phyloP scores from a whole-genome alignment of 257 asterid genomes.

The Solanum pennellii region DNA sequence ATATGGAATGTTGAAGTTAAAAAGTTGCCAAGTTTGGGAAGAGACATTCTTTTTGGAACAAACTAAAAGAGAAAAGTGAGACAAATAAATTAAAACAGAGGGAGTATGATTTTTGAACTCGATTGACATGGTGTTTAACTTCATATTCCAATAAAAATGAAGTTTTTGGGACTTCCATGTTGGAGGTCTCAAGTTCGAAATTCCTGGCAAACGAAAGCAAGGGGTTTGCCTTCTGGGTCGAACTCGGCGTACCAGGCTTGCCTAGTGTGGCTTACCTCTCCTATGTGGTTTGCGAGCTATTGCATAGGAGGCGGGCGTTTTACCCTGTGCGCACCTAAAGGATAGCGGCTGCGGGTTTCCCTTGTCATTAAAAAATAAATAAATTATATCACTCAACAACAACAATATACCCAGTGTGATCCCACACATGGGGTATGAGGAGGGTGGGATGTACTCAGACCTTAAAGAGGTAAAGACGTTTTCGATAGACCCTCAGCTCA shows the following conservation, averaged over 20 bases:
- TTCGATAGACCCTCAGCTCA: background rate
- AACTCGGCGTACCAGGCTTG: too few species aligned
- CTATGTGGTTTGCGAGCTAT: too few species aligned
- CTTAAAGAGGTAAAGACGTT: background rate
- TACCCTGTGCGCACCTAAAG: too few species aligned
- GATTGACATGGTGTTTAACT: background rate
- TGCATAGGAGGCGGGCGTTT: too few species aligned
- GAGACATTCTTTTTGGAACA: background rate
- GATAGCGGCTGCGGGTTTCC: too few species aligned
- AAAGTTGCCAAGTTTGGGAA: background rate
- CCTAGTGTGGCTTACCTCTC: too few species aligned
- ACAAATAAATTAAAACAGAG: background rate
- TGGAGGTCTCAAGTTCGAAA: too few species aligned
- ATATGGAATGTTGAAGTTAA: background rate
- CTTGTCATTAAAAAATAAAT: too few species aligned
- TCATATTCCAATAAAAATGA: background rate
- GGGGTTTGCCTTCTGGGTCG: too few species aligned
- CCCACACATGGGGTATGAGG: background rate
- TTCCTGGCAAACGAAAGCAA: too few species aligned
- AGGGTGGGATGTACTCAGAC: background rate
- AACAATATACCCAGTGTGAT: background rate
- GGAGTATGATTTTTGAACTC: background rate
- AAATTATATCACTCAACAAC: background rate
- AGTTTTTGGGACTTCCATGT: background rate
- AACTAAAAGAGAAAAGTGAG: background rate